These are phyloP conservation scores for Diplosphaera chodatii DNA, from an alignment of 139 green algal species.

Conservation along the genomic window DNA sequence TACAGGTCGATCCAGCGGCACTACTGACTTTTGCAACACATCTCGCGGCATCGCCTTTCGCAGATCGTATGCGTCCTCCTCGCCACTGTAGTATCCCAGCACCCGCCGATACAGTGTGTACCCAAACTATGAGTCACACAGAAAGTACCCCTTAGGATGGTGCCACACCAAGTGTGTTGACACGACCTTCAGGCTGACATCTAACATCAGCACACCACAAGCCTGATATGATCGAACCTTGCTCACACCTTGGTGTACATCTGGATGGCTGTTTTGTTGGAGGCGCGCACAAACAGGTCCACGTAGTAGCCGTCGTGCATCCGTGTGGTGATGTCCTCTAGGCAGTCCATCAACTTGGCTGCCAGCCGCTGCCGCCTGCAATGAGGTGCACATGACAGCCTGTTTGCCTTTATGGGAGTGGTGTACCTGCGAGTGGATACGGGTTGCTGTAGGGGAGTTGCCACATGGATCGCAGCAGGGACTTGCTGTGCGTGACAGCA, in stretches of 20 bases:
- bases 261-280: conserved; percentile 82
- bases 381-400: too few species aligned
- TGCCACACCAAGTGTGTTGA: too few species aligned
- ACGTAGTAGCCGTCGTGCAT: conserved; percentile 91
- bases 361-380: conserved; percentile 67
- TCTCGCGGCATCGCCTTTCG: conserved; percentile 93
- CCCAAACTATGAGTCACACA: too few species aligned
- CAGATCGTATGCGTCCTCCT: conserved; percentile 97
- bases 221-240: too few species aligned
- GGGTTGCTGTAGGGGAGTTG: too few species aligned
- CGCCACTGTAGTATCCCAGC: conserved; percentile 83
- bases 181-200: too few species aligned
- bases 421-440: too few species aligned
- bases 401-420: too few species aligned
- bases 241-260: conserved; percentile 87
- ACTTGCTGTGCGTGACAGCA: too few species aligned
- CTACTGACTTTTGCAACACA: conserved; percentile 61
- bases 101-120: conserved; percentile 89
- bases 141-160: too few species aligned
- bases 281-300: conserved; percentile 95
- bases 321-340: conserved; percentile 80
- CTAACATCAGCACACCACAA: too few species aligned
- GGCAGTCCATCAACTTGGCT: conserved; percentile 81
- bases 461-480: too few species aligned
- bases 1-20: conserved; percentile 65